phyloP scores from a whole-genome alignment of 768 basidiomycete species.

The Mycena haematopus region DNA sequence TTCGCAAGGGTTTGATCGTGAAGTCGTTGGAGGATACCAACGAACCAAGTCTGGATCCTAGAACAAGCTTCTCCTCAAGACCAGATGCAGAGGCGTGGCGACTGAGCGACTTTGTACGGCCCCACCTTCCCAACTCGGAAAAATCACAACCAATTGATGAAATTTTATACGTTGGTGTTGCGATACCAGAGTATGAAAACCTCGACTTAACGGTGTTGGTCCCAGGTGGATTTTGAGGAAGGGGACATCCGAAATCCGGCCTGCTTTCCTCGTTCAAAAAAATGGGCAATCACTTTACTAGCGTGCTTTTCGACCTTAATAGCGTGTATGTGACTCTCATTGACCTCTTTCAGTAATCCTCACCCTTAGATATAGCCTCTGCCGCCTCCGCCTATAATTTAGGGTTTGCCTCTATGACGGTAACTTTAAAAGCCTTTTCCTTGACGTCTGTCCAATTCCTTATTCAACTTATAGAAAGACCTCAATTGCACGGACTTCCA shows the following conservation, averaged over 20 bases:
- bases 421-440: slow-evolving; percentile 38
- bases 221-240: slow-evolving; percentile 48
- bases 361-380: slow-evolving; percentile 44
- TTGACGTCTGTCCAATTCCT: slow-evolving; percentile 38
- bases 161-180: slow-evolving; percentile 4
- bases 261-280: slow-evolving; percentile 43
- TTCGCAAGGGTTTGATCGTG: slow-evolving; percentile 34
- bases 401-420: slow-evolving; percentile 63
- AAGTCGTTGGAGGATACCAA: slow-evolving; percentile 39
- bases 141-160: slow-evolving; percentile 8
- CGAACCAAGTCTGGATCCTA: slow-evolving; percentile 46
- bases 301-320: slow-evolving; percentile 56
- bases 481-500: slow-evolving; percentile 52
- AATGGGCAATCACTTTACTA: slow-evolving; percentile 51
- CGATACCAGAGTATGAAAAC: too few relatives aligned
- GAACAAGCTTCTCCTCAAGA: slow-evolving; percentile 39
- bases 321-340: slow-evolving; percentile 43
- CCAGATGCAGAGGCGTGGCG: slow-evolving; percentile 40
- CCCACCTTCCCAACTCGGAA: slow-evolving; percentile 23
- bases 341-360: neutral
- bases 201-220: neutral
- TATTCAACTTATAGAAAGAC: slow-evolving; percentile 37
- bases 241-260: slow-evolving; percentile 48
- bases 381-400: slow-evolving; percentile 58
- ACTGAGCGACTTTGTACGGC: slow-evolving; percentile 38